Evolutionary conservation across 192 early-diverging fungal genomes (phyloP).

Genomic region (Funneliformis geosporum): DNA sequence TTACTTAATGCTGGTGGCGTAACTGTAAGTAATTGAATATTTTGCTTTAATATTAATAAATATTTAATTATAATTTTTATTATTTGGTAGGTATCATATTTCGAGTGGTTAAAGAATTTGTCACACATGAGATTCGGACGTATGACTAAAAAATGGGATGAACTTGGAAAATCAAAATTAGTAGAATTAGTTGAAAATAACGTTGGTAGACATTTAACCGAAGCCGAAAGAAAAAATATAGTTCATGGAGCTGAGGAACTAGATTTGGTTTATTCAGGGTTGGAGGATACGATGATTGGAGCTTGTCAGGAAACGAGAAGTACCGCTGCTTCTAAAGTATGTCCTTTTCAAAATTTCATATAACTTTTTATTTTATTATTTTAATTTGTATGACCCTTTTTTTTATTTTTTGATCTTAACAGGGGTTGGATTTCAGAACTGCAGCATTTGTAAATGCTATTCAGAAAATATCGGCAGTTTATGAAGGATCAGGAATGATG

Average conservation of each 20-base stretch:
- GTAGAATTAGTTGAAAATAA: slow-evolving; percentile 71
- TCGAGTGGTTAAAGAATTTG: slow-evolving; percentile 84
- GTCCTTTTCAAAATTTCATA: background rate
- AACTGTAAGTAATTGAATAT: slow-evolving; percentile 70
- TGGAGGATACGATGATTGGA: slow-evolving; percentile 85
- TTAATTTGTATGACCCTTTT: too few species aligned
- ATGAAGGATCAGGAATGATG: slow-evolving; percentile 74
- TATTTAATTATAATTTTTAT: background rate
- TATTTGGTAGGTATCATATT: slow-evolving; percentile 22
- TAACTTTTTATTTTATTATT: background rate
- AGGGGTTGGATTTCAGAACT: slow-evolving; percentile 72
- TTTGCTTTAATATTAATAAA: background rate
- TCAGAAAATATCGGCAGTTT: slow-evolving; percentile 77
- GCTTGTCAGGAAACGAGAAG: slow-evolving; percentile 74
- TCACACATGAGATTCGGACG: slow-evolving; percentile 84
- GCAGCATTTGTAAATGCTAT: slow-evolving; percentile 80
- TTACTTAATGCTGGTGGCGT: slow-evolving; percentile 83
- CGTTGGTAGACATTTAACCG: slow-evolving; percentile 71
- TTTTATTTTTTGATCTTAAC: background rate
- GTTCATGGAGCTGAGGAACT: slow-evolving; percentile 83
- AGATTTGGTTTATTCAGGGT: slow-evolving; percentile 81
- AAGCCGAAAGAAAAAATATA: slow-evolving; percentile 71
- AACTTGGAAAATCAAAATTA: slow-evolving; percentile 70
- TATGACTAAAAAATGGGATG: slow-evolving; percentile 85
- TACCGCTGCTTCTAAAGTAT: slow-evolving; percentile 59